Base-by-base conservation (phyloP, 805 yeast species). In the Grigorovia transvaalensis region DNA sequence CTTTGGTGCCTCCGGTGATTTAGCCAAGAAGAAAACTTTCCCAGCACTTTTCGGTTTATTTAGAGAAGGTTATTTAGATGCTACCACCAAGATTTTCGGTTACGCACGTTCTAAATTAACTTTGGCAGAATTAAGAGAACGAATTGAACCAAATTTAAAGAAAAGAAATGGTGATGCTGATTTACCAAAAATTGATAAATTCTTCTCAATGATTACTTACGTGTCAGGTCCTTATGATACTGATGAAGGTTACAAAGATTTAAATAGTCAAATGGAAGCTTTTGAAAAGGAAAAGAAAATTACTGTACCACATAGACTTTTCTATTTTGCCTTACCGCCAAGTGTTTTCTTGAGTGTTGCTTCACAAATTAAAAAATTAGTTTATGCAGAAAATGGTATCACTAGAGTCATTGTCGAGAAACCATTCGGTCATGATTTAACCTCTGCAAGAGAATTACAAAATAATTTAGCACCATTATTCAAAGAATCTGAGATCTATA, bases 321-420 rank as follows among this genome's bases (percentile, higher is more conserved):
- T 86, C 71, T 93, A 93, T 70, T 77, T 93, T 62, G 99, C 99
- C 0, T 75, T 93, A 54, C 99, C 99, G 18, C 99, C 99, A 38
- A 82, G 89, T 11, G 95, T 85, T 43, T 93, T 93, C 71, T 83
- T 84, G 51, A 69, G 75, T 40, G 98, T 91, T 46, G 88, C 93
- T 48, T 70, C 74, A 47, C 80, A 85, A 55, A 72, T 93, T 64
- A 88, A 85, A 71, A 71, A 79, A 59, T 69, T 78, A 62, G 79
- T 80, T 57, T 86, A 89, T 68, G 81, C 84, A 9, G 74, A 74
- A 42, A 73, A 78, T 50, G 96, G 96, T 50, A 64, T 76, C 51
- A 81, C 88, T 41, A 80, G 96, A 68, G 73, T 93, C 59, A 88
- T 93, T 63, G 87, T 93, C 51, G 99, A 93, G 73, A 93, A 93